phyloP scores from a whole-genome alignment of 176 grass and related monocot genomes.

The Eragrostis nindensis region DNA sequence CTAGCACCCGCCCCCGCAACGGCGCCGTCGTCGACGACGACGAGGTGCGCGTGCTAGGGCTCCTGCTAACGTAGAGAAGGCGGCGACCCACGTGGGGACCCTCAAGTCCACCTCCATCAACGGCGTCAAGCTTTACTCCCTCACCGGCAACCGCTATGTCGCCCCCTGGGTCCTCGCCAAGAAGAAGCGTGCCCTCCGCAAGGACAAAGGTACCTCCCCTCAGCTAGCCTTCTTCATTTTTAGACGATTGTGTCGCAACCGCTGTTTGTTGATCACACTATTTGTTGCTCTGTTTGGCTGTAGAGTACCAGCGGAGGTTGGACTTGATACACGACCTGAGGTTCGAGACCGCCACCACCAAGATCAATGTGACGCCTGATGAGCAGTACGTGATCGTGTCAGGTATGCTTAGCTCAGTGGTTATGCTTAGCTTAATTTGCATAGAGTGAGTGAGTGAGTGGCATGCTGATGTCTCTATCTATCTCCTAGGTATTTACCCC shows the following conservation, averaged over 20 bases:
- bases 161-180: slow-evolving; percentile 69
- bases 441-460: background rate
- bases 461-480: slow-evolving; percentile 6
- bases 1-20: slow-evolving; percentile 21
- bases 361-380: slow-evolving; percentile 73
- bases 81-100: slow-evolving; percentile 41
- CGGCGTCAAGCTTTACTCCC: slow-evolving; percentile 76
- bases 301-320: slow-evolving; percentile 74
- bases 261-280: background rate
- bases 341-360: slow-evolving; percentile 80
- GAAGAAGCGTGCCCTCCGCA: slow-evolving; percentile 70
- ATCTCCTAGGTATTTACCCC: slow-evolving; percentile 77
- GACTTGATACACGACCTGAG: slow-evolving; percentile 90
- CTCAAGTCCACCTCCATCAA: slow-evolving; percentile 86
- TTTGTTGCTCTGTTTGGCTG: background rate
- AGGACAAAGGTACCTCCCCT: slow-evolving; percentile 56
- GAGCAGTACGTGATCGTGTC: slow-evolving; percentile 82
- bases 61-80: background rate
- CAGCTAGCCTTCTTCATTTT: background rate
- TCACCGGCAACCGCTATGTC: slow-evolving; percentile 60
- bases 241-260: background rate
- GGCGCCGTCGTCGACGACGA: background rate
- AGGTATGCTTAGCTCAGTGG: slow-evolving; percentile 47
- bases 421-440: background rate
- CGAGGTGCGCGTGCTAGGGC: background rate